These are phyloP conservation scores for Coemansia sp. DNA, from an alignment of 192 early-diverging fungal genomes.

Conservation along the genomic window DNA sequence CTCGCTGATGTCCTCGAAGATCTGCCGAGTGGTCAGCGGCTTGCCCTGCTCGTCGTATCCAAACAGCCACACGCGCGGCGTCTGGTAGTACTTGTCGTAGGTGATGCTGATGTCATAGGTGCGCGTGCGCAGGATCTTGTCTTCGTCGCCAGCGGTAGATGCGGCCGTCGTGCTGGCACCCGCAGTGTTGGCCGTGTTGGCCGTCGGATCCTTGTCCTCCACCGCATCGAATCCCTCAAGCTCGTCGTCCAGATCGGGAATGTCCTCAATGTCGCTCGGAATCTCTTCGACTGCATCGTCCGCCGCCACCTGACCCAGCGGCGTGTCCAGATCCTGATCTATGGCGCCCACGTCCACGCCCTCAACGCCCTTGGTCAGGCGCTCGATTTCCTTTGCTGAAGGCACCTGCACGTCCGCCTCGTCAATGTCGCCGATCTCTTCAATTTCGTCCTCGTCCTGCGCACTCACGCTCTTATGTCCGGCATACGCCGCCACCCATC, in stretches of 20 bases:
- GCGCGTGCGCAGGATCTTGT: slow-evolving; percentile 82
- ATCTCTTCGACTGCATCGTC: slow-evolving; percentile 67
- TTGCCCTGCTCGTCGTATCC: slow-evolving; percentile 86
- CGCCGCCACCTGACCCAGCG: slow-evolving; percentile 42
- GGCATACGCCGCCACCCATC: slow-evolving; percentile 85
- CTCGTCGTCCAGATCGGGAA: slow-evolving; percentile 84
- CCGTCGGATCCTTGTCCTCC: slow-evolving; percentile 76
- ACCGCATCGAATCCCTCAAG: slow-evolving; percentile 61
- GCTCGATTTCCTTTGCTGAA: slow-evolving; percentile 48
- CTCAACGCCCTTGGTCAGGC: slow-evolving; percentile 63
- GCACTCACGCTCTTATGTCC: slow-evolving; percentile 33
- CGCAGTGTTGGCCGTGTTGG: slow-evolving; percentile 57
- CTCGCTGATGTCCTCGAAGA: slow-evolving; percentile 97
- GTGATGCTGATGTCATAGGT: slow-evolving; percentile 99
- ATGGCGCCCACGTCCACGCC: slow-evolving; percentile 53
- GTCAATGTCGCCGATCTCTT: slow-evolving; percentile 56
- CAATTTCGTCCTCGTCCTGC: slow-evolving; percentile 50
- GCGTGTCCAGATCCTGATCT: slow-evolving; percentile 47
- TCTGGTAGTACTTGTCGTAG: slow-evolving; percentile 99
- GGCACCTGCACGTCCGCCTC: slow-evolving; percentile 41
- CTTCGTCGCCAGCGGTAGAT: slow-evolving; percentile 37
- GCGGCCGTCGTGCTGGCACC: slow-evolving; percentile 1
- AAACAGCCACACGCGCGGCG: slow-evolving; percentile 94
- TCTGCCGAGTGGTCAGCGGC: slow-evolving; percentile 83
- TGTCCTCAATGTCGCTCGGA: slow-evolving; percentile 79